phyloP scores from a whole-genome alignment of 768 basidiomycete species.

The Fomitopsis pulvina region DNA sequence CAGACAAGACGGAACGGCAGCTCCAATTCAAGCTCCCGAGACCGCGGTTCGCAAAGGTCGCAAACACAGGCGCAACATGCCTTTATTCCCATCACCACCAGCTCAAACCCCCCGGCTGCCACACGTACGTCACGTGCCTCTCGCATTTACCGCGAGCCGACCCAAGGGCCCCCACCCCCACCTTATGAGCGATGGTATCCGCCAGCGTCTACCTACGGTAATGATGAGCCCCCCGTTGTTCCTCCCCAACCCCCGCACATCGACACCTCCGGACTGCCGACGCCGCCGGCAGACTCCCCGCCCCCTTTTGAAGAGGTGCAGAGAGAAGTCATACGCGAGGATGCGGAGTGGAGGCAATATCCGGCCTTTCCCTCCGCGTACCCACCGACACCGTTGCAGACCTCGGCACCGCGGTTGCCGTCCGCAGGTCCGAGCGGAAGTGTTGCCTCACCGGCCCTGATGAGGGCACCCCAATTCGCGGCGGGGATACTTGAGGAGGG shows the following conservation, averaged over 20 bases:
- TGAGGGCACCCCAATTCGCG: constrained; percentile 11
- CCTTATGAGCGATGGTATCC: constrained; percentile 56
- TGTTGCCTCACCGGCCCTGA: constrained; percentile 10
- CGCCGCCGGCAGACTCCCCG: constrained; percentile 1
- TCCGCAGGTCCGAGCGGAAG: neutral
- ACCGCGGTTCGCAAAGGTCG: constrained; percentile 4
- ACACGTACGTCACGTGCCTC: neutral
- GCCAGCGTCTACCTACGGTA: constrained; percentile 40
- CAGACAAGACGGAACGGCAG: neutral
- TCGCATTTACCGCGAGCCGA: neutral
- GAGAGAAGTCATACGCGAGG: constrained; percentile 6
- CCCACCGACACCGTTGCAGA: constrained; percentile 39
- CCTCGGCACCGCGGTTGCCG: constrained; percentile 9
- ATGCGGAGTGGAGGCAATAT: constrained; percentile 69
- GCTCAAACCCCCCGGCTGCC: neutral
- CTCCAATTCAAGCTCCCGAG: neutral
- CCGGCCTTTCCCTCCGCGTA: constrained; percentile 75
- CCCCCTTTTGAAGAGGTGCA: constrained; percentile 4
- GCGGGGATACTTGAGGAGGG: constrained; percentile 11
- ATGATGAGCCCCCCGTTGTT: no score
- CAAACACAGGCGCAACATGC: constrained; percentile 1
- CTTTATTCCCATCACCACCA: constrained; percentile 1
- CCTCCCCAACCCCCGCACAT: no score
- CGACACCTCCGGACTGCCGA: constrained; percentile 16
- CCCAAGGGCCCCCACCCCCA: constrained; percentile 6